Percentiles rank a stretch among this genome's conserved stretches.
phyloP scores from a whole-genome alignment of 768 basidiomycete species.

The Trametes cubensis region DNA sequence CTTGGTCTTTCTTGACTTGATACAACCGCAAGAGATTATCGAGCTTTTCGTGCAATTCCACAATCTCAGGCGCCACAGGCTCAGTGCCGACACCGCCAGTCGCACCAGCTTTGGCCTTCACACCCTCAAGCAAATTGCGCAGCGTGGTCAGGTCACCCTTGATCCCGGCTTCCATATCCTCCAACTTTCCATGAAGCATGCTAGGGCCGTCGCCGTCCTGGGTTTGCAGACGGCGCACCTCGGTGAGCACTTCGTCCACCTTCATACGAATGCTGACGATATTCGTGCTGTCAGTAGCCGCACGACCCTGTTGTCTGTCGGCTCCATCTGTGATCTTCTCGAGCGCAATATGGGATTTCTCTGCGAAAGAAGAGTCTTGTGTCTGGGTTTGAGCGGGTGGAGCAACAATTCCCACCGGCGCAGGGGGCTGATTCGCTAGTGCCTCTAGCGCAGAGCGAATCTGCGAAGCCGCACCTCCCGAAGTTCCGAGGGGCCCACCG shows the following conservation, averaged over 20 bases:
- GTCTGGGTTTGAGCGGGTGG: neutral
- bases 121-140: slow-evolving; percentile 26
- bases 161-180: slow-evolving; percentile 45
- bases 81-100: neutral
- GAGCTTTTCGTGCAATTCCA: slow-evolving; percentile 41
- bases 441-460: slow-evolving; percentile 1
- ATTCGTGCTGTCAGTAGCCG: slow-evolving; percentile 19
- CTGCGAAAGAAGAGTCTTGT: neutral
- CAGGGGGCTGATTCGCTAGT: neutral
- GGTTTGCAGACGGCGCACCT: slow-evolving; percentile 11
- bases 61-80: slow-evolving; percentile 26
- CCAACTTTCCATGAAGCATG: slow-evolving; percentile 39
- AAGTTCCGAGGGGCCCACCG: neutral
- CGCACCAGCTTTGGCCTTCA: slow-evolving; percentile 1
- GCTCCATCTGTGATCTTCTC: slow-evolving; percentile 24
- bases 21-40: slow-evolving; percentile 39
- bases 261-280: slow-evolving; percentile 28
- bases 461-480: neutral
- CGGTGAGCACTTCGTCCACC: slow-evolving; percentile 29
- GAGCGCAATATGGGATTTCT: slow-evolving; percentile 13
- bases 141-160: slow-evolving; percentile 21
- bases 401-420: neutral
- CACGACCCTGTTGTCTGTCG: slow-evolving; percentile 13
- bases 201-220: neutral
- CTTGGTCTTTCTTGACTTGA: neutral